Percentiles rank a stretch among this genome's conserved stretches.
These are phyloP conservation scores for Sporisorium graminicola DNA, from an alignment of 1,284 basidiomycete species.

Conservation along the genomic window DNA sequence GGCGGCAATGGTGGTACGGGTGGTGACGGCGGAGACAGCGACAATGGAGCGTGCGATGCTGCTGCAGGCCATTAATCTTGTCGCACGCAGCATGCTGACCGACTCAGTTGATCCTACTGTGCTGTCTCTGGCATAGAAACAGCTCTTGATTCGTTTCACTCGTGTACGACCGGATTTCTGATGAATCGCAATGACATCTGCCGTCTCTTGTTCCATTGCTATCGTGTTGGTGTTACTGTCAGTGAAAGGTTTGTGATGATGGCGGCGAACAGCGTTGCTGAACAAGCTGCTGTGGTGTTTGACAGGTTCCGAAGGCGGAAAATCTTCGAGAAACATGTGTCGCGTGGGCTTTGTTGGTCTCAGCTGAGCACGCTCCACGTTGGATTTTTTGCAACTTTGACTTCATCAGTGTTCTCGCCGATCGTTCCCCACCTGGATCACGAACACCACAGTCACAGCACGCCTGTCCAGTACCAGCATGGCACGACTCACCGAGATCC, in stretches of 20 bases:
- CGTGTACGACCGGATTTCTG: not conserved
- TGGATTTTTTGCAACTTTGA: not conserved
- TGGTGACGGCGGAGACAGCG: not conserved
- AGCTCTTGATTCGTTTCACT: not conserved
- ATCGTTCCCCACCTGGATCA: not conserved
- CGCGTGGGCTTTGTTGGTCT: conserved; percentile 22
- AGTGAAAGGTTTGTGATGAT: too few species aligned
- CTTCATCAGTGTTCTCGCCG: conserved; percentile 5
- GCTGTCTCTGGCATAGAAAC: not conserved
- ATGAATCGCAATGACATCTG: not conserved
- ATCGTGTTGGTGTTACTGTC: not conserved
- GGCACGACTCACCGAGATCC: conserved; percentile 43
- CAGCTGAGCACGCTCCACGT: not conserved
- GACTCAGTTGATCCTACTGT: not conserved
- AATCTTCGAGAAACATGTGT: not conserved
- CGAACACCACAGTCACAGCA: not conserved
- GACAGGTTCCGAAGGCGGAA: not conserved
- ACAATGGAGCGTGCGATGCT: not conserved
- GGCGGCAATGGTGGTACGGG: not conserved
- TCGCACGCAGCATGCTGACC: not conserved
- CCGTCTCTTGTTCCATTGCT: not conserved
- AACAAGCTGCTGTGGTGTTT: conserved; percentile 1
- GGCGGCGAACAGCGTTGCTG: not conserved
- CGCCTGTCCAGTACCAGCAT: too few species aligned
- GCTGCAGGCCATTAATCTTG: not conserved